A percentile compares a stretch with the other conserved stretches of the same genome.
Conservation (phyloP, 208 protist genomes). For the Leishmania guyanensis region DNA sequence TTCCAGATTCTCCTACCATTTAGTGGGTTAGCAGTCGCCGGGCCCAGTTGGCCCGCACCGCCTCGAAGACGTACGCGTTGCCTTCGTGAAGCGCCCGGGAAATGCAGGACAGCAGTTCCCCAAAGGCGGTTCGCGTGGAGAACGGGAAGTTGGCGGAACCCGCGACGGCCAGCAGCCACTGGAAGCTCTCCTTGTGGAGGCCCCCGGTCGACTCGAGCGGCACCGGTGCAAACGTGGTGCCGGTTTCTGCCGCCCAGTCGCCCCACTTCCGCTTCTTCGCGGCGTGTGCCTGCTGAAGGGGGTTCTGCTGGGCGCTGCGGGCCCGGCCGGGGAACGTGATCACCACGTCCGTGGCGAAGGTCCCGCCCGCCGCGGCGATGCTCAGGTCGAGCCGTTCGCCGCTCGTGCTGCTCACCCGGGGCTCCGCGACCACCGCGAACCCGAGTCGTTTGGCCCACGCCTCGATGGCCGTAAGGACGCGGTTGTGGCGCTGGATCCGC, state of each 20-base stretch:
- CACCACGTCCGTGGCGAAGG: slow-evolving; percentile 31
- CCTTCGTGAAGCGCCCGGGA: not conserved
- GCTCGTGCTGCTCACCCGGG: too few relatives aligned
- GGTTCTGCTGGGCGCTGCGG: not conserved
- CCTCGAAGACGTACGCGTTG: not conserved
- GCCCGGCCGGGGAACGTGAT: slow-evolving; percentile 32
- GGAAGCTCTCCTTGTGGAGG: slow-evolving; percentile 21
- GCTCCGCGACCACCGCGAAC: too few relatives aligned
- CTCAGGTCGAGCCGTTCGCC: too few relatives aligned
- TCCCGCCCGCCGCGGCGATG: too few relatives aligned
- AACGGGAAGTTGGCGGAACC: slow-evolving; percentile 14
- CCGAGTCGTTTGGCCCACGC: too few relatives aligned
- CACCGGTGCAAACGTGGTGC: slow-evolving; percentile 27
- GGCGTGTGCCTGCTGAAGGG: slow-evolving; percentile 6
- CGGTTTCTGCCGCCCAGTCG: slow-evolving; percentile 18
- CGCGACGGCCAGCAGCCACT: slow-evolving; percentile 24
- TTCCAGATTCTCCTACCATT: not conserved
- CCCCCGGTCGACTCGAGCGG: slow-evolving; percentile 32
- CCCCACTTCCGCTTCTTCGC: slow-evolving; percentile 28
- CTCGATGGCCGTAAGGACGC: too few relatives aligned
- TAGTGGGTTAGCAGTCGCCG: not conserved
- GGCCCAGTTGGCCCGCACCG: not conserved
- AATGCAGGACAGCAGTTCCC: slow-evolving; percentile 2
- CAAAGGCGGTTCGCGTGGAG: slow-evolving; percentile 18
- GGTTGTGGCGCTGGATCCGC: too few relatives aligned